Base-by-base conservation (phyloP, 257 asterid species). In the Verbena officinalis region DNA sequence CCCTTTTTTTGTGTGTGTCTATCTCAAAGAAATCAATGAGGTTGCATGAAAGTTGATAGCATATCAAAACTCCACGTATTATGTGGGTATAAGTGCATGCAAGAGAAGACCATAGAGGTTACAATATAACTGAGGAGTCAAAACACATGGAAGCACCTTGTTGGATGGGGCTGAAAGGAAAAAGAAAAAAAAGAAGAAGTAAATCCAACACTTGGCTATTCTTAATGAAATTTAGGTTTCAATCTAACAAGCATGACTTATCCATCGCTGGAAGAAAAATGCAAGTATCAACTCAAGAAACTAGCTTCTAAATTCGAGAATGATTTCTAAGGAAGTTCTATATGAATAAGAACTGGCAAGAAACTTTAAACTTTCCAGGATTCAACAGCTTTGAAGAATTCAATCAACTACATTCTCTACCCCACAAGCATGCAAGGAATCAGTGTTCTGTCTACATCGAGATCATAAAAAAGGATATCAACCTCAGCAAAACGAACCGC, bases 361-460 rank as follows among this genome's bases (percentile, higher is more conserved):
- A 42, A 19, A 15, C 7, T 46, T 36, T 34, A 16, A 11, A 39
- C 17, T 49, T n/a, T 48, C 46, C 52, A 31, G 36, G 39, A 60
- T 30, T 49, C 16, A 40, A 60, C 48, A 59, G 63, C 51, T 52
- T 72, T 22, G 9, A 65, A 17, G 44, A 31, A 60, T 50, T 38
- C 11, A 30, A 55, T 54, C 5, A 48, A 45, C 39, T 50, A 27
- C 21, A 36, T 3, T 4, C 33, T 12, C 5, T 4, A 24, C 51
- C n/a, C 38, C 24, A 73, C 23, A 59, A 30, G 13, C 19, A 64
- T 38, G 40, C 24, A 51, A 22, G 5, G 27, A 71, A 23, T 27
- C 44, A 14, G n/a, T n/a, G 52, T 14, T 52, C 22, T 9, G 20
- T 30, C 19, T 42, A 39, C 19, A n/a, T n/a, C n/a, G n/a, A n/a